A percentile compares a stretch with the other conserved stretches of the same genome.
Conservation (phyloP, 768 basidiomycete species). For the Hygrophoropsis aurantiaca region DNA sequence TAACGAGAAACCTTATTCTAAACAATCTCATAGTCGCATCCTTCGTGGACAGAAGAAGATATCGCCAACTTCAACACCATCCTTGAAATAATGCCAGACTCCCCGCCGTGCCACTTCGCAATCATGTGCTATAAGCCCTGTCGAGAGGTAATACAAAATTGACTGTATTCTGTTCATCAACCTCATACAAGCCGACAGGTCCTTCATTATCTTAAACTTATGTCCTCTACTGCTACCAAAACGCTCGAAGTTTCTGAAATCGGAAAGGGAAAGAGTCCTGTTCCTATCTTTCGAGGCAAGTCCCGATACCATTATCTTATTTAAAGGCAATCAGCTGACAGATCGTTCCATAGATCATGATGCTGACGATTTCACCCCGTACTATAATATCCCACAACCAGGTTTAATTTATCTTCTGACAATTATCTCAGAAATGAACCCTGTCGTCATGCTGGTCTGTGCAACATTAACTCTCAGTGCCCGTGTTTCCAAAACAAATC, state of each 20-base stretch:
- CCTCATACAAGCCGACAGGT: slow-evolving; percentile 13
- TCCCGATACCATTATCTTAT: background rate
- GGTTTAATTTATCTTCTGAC: slow-evolving; percentile 25
- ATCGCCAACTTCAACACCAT: slow-evolving; percentile 38
- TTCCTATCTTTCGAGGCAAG: slow-evolving; percentile 21
- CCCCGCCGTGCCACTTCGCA: slow-evolving; percentile 54
- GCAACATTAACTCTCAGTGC: slow-evolving; percentile 42
- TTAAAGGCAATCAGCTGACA: slow-evolving; percentile 6
- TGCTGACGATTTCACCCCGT: slow-evolving; percentile 21
- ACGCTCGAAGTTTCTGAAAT: background rate
- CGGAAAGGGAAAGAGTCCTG: slow-evolving; percentile 8
- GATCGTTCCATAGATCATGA: slow-evolving; percentile 14
- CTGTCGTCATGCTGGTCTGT: slow-evolving; percentile 60
- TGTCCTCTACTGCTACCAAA: slow-evolving; percentile 11
- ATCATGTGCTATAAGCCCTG: slow-evolving; percentile 58
- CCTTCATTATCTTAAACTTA: slow-evolving; percentile 14
- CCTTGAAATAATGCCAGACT: slow-evolving; percentile 44
- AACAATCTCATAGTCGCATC: slow-evolving; percentile 13
- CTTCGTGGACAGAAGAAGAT: slow-evolving; percentile 40
- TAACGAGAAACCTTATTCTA: too few relatives aligned
- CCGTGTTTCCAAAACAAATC: slow-evolving; percentile 48
- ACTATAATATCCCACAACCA: slow-evolving; percentile 4
- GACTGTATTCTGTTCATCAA: too few relatives aligned
- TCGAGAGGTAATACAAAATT: slow-evolving; percentile 43
- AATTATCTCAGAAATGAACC: slow-evolving; percentile 40